Base-by-base conservation (phyloP, 208 protist genomes). In the Leishmania aethiopica region DNA sequence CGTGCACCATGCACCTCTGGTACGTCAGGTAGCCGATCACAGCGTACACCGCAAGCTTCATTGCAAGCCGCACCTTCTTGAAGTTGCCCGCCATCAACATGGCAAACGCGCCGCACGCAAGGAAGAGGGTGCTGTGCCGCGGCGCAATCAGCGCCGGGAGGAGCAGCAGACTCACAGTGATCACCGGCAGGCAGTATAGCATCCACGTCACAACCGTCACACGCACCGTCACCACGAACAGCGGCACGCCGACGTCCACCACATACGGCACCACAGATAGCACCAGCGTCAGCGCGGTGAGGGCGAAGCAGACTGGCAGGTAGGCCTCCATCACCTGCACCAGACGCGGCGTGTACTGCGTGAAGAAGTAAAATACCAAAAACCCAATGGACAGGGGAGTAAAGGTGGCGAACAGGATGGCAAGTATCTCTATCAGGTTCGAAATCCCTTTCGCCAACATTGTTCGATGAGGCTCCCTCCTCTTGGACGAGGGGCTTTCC, bases 221-320 rank as follows among this genome's bases (percentile, higher is more conserved):
- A 53, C 88, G 91, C 67, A 95, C 75, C 49, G 71, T 53, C 47
- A 92, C 66, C 62, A 90, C 74, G 22, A 89, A 81, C 1, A 37
- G 59, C 11, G 86, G 87, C 40, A 96, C 80, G 5, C 88, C 86
- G 49, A 91, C 87, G 77, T 82, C 78, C 45, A 83, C 67, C 37
- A 91, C 71, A 84, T 95, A 92, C 45, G 90, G 89, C n/a, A 94
- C 82, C 17, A 95, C 71, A 3, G 93, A 94, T 42, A 95, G 66
- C 53, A 81, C n/a, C 78, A 95, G 74, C 70, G 86, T 84, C 47
- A 87, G 35, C 10, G 75, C n/a, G 25, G 82, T 79, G 11, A 87
- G 60, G 17, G 78, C 40, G 13, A 91, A 71, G 55, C 85, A 72
- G 64, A 89, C 28, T 0, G 84, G 88, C n/a, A 93, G 72, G 80